phyloP scores from a whole-genome alignment of 805 yeast species.

The Monosporozyma servazzii region DNA sequence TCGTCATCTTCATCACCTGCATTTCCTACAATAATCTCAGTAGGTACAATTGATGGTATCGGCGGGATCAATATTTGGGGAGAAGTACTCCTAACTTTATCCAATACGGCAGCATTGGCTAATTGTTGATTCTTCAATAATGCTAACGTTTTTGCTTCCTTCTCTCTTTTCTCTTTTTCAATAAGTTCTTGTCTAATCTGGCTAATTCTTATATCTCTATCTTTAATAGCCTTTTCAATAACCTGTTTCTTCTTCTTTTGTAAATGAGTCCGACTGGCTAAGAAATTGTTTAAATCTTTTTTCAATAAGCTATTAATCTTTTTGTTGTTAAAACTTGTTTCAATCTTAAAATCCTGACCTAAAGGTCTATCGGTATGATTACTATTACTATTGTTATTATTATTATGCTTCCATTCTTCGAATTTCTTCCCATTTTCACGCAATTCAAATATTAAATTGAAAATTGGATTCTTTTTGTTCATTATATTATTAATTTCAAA shows the following conservation, averaged over 20 bases:
- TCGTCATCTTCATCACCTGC: constrained; percentile 6
- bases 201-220: constrained; percentile 24
- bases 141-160: background rate
- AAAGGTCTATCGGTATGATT: background rate
- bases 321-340: background rate
- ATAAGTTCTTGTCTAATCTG: constrained; percentile 7
- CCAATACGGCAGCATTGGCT: constrained; percentile 12
- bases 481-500: constrained; percentile 18
- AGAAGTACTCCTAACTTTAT: background rate
- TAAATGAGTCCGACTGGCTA: constrained; percentile 11
- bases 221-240: constrained; percentile 27
- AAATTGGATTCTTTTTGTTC: constrained; percentile 22
- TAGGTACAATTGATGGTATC: background rate
- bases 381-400: background rate
- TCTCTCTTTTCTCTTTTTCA: background rate
- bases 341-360: background rate
- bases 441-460: constrained; percentile 9
- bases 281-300: constrained; percentile 7
- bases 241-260: constrained; percentile 15
- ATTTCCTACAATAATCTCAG: background rate
- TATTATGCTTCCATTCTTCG: background rate
- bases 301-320: background rate
- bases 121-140: constrained; percentile 25
- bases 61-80: background rate
- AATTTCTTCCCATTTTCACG: constrained; percentile 5